Evolutionary conservation across 257 asterid species (phyloP).

Genomic region (Ajuga chamaepitys): DNA sequence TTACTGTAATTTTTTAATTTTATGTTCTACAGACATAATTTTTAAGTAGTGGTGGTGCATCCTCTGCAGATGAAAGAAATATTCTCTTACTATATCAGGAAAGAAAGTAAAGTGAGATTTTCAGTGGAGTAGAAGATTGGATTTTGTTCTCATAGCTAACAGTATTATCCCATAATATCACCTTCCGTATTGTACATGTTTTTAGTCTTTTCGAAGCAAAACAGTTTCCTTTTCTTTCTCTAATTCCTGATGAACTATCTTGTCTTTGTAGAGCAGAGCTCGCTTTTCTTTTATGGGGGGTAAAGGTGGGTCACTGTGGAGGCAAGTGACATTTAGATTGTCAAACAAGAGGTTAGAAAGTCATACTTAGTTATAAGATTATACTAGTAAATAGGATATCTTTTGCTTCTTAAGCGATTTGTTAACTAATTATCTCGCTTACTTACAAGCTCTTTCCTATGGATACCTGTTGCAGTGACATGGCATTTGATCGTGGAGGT

Average conservation of each 20-base stretch:
- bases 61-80: background rate
- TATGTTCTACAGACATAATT: no score
- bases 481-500: constrained; percentile 46
- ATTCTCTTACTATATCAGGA: no score
- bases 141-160: background rate
- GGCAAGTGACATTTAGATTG: constrained; percentile 69
- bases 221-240: background rate
- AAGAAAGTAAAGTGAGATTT: no score
- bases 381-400: background rate
- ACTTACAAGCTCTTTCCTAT: constrained; percentile 1
- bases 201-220: background rate
- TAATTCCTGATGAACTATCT: constrained; percentile 29
- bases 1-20: background rate
- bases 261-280: constrained; percentile 76
- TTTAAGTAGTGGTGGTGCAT: background rate
- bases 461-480: constrained; percentile 31
- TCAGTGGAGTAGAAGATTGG: background rate
- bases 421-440: background rate
- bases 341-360: constrained; percentile 43
- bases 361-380: background rate
- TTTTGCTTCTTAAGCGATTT: background rate
- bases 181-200: background rate
- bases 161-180: background rate
- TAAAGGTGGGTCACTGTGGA: constrained; percentile 92
- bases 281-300: constrained; percentile 99